Base-by-base conservation (phyloP, 148 eudicot genomes). In the Tetragonia tetragonoides region DNA sequence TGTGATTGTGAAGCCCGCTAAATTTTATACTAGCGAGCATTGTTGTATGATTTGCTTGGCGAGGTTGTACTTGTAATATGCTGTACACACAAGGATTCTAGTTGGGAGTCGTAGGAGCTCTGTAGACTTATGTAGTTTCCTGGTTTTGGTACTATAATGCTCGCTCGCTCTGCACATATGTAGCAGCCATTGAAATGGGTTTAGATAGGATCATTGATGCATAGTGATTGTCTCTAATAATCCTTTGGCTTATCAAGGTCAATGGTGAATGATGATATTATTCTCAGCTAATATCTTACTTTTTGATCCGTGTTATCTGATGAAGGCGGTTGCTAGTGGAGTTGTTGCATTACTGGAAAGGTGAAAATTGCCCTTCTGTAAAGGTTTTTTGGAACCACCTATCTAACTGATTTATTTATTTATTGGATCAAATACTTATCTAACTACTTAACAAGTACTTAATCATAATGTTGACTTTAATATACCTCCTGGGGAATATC, bases 111-210 rank as follows among this genome's bases (percentile, higher is more conserved):
- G 34, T 28, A 28, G 34, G 34, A 28, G 34, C 34, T 28, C 34
- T 28, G 34, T 12, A 70, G 73, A 18, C 63, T 51, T 61, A 74
- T 34, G 4, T 10, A 28, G 34, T 28, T 28, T 28, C 34, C 34
- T 72, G 68, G 15, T 73, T 77, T 73, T 56, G 70, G 68, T 59
- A 41, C 53, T 39, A 11, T 21, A 34, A 75, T 73, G 74, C 62
- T 77, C 74, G 74, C 62, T 77, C 74, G 81, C 78, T 66, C 37
- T 73, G 85, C 85, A 82, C 85, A 82, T 82, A 74, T 74, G 79
- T 74, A 82, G 66, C 74, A 74, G 78, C 79, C 81, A 72, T 75
- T 75, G 41, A 21, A 68, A 39, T 53, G 65, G 80, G 72, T 23
- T 47, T 77, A 56, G 81, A 41, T 81, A 72, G 77, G 68, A 72